phyloP scores from a whole-genome alignment of 2,329 filamentous ascomycete species.

The Pseudogymnoascus sp. region DNA sequence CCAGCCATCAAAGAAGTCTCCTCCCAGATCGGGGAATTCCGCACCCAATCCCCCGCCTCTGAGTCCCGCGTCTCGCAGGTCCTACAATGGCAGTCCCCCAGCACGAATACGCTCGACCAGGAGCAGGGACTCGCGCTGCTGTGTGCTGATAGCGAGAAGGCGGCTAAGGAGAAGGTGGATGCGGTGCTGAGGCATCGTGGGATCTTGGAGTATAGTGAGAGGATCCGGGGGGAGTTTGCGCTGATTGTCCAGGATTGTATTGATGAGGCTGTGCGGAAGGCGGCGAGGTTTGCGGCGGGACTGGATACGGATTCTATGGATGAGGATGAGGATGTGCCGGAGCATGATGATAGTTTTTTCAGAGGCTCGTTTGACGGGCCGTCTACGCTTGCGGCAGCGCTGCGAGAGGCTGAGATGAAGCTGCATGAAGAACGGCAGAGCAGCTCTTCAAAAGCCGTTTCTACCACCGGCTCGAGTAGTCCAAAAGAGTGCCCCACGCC shows the following conservation, averaged over 20 bases:
- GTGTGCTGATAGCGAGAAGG: conserved; percentile 81
- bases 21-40: conserved; percentile 64
- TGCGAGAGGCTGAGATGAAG: conserved; percentile 30
- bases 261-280: conserved; percentile 81
- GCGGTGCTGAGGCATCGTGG: conserved; percentile 83
- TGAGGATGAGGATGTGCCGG: conserved; percentile 35
- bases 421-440: conserved; percentile 30
- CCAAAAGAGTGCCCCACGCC: conserved; percentile 87
- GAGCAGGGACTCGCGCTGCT: conserved; percentile 81
- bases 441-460: conserved; percentile 49
- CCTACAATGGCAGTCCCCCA: conserved; percentile 91
- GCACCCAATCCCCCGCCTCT: conserved; percentile 91
- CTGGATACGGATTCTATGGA: conserved; percentile 68
- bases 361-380: conserved; percentile 49
- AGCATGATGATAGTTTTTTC: conserved; percentile 43
- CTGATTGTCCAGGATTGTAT: conserved; percentile 93
- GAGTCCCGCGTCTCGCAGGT: conserved; percentile 93
- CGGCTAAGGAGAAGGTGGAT: conserved; percentile 83
- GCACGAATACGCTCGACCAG: conserved; percentile 82
- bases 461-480: conserved; percentile 79
- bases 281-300: conserved; percentile 77
- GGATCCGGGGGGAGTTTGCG: conserved; percentile 89
- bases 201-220: conserved; percentile 92
- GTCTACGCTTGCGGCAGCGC: conserved; percentile 47
- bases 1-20: conserved; percentile 83